Evolutionary conservation across 495 filamentous ascomycete species (phyloP), one percentile per base, ranked within the genome.

Genomic region (Aspergillus saccharolyticus): DNA sequence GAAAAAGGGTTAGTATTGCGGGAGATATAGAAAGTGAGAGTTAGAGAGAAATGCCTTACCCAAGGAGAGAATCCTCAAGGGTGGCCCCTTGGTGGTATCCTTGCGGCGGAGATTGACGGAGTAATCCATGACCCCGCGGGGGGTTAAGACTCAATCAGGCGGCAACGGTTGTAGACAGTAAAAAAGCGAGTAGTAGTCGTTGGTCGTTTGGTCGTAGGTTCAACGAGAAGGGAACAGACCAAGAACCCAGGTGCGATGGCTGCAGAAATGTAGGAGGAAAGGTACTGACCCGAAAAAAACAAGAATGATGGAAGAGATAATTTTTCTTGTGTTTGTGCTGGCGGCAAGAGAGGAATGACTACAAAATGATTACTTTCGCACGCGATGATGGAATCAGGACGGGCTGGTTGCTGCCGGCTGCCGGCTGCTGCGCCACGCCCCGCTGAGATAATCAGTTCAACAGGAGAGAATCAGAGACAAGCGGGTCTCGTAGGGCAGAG

Each of bases 51-150:
- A 56, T 17, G 53, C 74, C 85, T 54, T 81, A 94, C 91, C 91
- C 53, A 98, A 83, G 16, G 91, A 96, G 12, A 98, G 78, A 52
- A 98, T 87, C 64, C 94, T 85, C 68, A 97, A 65, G 16, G 94
- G 94, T 67, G 93, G 92, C 51, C 91, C 93, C 72, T 94, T 96
- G 45, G 90, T 95, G 25, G 92, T 97, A 72, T 97, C 91, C 70
- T 92, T 93, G 69, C 91, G 85, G 71, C 84, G 78, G 48, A 90
- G 46, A 47, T 56, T 61, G 33, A 62, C 66, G 30, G 62, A 52
- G 52, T 75, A 30, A 24, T 50, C 70, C 69, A 73, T 75, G 54
- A 44, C 56, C 59, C 59, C 56, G 56, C 24, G 19, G 53, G 19
- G 53, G 43, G 43, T 20, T 42, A 28, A 42, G 42, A 45, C 16